Base-by-base conservation (phyloP, 192 early-diverging fungal genomes). In the Paraglomus occultum region DNA sequence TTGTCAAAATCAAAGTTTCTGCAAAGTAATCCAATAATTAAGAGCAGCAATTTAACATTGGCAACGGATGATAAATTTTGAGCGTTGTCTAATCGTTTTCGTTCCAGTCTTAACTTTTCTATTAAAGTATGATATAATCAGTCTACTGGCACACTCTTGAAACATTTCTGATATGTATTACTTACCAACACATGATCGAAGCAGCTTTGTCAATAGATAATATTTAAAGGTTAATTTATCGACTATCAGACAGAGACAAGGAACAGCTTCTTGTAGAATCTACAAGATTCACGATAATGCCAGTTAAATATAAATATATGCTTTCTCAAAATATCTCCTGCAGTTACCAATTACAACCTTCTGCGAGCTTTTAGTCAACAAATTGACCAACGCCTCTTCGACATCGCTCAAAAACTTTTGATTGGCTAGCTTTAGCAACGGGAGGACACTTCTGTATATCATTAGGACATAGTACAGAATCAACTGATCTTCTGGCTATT, bases 1-100 rank as follows among this genome's bases (percentile, higher is more conserved):
- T 72, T 71, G 31, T 77, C 91, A 83, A 95, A 95, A 54, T 91
- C 85, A 84, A 91, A 94, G 64, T 93, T 74, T 38, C 89, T 84
- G 49, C 89, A 88, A 6, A 92, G 65, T 49, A 91, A 74, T 12
- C 89, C 88, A 8, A 85, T 80, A 42, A 97, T 84, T 8, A 91
- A 83, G 59, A 93, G 76, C n/a, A 93, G 82, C 39, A 92, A 84
- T 76, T 84, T 86, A 17, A 85, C 61, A 50, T 76, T 81, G 31
- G 80, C 77, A 23, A 76, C 48, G 0, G 85, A 77, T 49, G 70
- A 48, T 18, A 77, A 48, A 4, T 72, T 51, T 38, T 62, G 63
- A 14, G 74, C 77, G 20, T 66, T 43, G 12, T 68, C 61, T 1
- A 86, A 76, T 11, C 74, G 54, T 22, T 71, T 72, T 51, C 74